Percentiles rank a stretch among this genome's conserved stretches.
Conservation (phyloP, 108 stramenopile species). For the Cylindrotheca closterium region DNA sequence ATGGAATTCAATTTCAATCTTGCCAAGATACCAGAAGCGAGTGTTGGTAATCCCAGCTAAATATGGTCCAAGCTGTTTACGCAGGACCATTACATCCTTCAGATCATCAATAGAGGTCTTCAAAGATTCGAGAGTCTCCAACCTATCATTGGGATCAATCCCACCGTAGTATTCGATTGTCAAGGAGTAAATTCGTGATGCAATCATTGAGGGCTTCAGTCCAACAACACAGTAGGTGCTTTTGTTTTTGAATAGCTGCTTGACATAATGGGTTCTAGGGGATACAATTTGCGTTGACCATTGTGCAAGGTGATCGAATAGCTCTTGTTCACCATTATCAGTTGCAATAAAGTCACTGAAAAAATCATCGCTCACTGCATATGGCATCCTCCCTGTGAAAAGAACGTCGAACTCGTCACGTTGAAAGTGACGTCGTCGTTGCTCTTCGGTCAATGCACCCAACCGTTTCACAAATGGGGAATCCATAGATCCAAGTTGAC, state of each 20-base stretch:
- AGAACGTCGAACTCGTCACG: conserved; percentile 68
- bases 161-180: conserved; percentile 66
- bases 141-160: conserved; percentile 41
- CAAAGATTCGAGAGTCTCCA: conserved; percentile 39
- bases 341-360: conserved; percentile 56
- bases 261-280: conserved; percentile 47
- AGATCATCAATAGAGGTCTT: conserved; percentile 24
- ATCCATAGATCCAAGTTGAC: conserved; percentile 37
- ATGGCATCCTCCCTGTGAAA: conserved; percentile 40
- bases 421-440: conserved; percentile 70
- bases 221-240: conserved; percentile 65
- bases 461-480: conserved; percentile 58
- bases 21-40: conserved; percentile 21
- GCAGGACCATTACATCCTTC: conserved; percentile 50
- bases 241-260: conserved; percentile 19
- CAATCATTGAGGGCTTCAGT: conserved; percentile 24
- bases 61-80: conserved; percentile 51
- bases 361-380: conserved; percentile 36
- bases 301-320: conserved; percentile 40
- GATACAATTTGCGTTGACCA: conserved; percentile 66
- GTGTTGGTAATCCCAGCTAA: conserved; percentile 35
- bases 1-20: conserved; percentile 50
- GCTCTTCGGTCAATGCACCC: conserved; percentile 40
- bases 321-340: conserved; percentile 57
- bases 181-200: conserved; percentile 43